Conservation (phyloP, 1,284 basidiomycete species). For the Ceratobasidium sp. region DNA sequence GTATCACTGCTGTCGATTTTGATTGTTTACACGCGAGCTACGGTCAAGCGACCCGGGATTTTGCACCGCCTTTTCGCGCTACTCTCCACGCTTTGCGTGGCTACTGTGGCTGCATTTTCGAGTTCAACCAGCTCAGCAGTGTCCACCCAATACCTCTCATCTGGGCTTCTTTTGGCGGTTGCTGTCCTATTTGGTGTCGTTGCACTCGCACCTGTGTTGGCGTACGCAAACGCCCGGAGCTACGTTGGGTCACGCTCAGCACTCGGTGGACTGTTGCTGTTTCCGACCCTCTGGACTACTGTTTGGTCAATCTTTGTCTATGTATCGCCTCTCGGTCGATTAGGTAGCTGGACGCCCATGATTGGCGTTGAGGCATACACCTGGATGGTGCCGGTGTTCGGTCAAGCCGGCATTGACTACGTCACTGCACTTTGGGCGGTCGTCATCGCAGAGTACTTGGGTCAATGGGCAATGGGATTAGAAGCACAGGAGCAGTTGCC, state of each 20-base stretch:
- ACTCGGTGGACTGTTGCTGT: slow-evolving; percentile 60
- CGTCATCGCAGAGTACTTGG: slow-evolving; percentile 69
- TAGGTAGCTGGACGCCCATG: slow-evolving; percentile 77
- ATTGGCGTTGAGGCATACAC: slow-evolving; percentile 67
- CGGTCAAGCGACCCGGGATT: slow-evolving; percentile 6
- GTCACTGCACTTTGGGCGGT: slow-evolving; percentile 77
- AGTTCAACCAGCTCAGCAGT: slow-evolving; percentile 44
- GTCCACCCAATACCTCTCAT: slow-evolving; percentile 57
- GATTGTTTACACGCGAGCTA: slow-evolving; percentile 20
- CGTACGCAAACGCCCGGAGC: slow-evolving; percentile 2
- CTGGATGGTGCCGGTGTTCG: slow-evolving; percentile 72
- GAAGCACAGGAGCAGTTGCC: slow-evolving; percentile 48
- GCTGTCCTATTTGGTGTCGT: slow-evolving; percentile 52
- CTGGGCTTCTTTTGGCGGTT: slow-evolving; percentile 63
- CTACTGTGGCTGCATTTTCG: slow-evolving; percentile 40
- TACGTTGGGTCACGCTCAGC: slow-evolving; percentile 20
- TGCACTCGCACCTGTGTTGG: slow-evolving; percentile 33
- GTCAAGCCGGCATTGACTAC: slow-evolving; percentile 76
- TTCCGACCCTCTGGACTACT: slow-evolving; percentile 78
- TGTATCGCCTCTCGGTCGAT: slow-evolving; percentile 74
- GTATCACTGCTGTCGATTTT: slow-evolving; percentile 33
- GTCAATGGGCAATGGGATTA: slow-evolving; percentile 70
- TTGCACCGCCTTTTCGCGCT: slow-evolving; percentile 22
- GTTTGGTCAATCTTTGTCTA: slow-evolving; percentile 68
- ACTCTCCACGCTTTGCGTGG: slow-evolving; percentile 33